Base-by-base conservation (phyloP, 768 basidiomycete genomes). In the Russula emetica region DNA sequence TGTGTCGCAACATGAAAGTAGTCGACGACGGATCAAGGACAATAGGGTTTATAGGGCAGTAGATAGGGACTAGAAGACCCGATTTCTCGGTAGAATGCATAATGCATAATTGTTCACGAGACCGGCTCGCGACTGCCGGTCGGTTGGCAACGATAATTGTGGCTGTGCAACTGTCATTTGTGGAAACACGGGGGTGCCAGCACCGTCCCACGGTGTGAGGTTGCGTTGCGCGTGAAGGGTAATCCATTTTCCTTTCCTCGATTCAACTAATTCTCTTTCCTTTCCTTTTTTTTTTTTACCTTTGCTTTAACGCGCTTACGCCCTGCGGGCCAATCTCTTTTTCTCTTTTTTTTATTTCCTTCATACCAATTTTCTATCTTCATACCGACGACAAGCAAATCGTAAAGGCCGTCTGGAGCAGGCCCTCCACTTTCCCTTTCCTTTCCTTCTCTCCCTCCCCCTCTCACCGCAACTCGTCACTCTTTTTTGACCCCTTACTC, bases 11-110 rank as follows among this genome's bases (percentile, higher is more conserved):
- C 74, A 55, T 1, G 63, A 64, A 7, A 26, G 69, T 54, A 28
- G 69, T 54, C 79, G 78, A 61, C 75, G 82, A 64, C 78, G 87
- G 62, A 78, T 77, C 54, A 77, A 78, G 52, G 84, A 84, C 16
- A 88, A 87, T 5, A 93, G 93, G 72, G 75, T 82, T 55, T 98
- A 98, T 81, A 95, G 94, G 76, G 79, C 82, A 10, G 85, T 98
- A 2, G 91, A 93, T 69, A 84, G 86, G 24, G 86, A 84, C 38
- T 84, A 87, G 85, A 70, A 45, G 3, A 9, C 44, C 8, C 44
- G 42, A 6, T 14, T 5, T 30, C 30, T 30, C 40, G 40, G 34
- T 66, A 42, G 54, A 24, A 30, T 6, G 5, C 30, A 32, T 32
- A 24, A 30, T 6, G 5, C 30, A 32, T 32, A 32, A 40, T 30